Conservation (phyloP, 2,329 filamentous ascomycete genomes). For the Diaporthe citriasiana region DNA sequence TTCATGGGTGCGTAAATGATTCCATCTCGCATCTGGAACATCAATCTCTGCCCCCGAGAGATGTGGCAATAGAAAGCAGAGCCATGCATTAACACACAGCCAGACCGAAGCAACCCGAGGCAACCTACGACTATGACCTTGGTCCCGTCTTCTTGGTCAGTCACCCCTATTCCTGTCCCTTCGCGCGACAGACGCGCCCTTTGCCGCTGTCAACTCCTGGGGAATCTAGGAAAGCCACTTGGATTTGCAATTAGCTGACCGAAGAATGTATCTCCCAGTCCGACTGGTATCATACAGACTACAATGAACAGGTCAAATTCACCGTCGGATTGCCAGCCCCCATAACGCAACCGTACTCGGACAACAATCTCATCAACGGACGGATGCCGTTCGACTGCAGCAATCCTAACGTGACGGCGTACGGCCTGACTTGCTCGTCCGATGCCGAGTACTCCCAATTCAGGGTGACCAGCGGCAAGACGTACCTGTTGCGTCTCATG, state of each 20-base stretch:
- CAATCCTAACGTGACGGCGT: neutral
- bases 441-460: neutral
- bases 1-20: neutral
- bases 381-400: conserved; percentile 5
- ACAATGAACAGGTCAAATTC: neutral
- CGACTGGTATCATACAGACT: neutral
- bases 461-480: neutral
- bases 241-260: neutral
- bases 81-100: neutral
- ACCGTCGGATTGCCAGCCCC: neutral
- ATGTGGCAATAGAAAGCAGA: neutral
- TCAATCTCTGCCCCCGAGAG: neutral
- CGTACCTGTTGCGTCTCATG: neutral
- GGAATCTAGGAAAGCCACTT: neutral
- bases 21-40: neutral
- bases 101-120: neutral
- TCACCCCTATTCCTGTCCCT: neutral
- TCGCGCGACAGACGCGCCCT: neutral
- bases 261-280: neutral
- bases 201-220: neutral
- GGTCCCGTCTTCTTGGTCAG: neutral
- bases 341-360: neutral
- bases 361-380: neutral
- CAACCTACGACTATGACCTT: neutral
- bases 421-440: neutral